Conservation (phyloP, 2,329 filamentous ascomycete genomes). For the Arthrinium phaeospermum region DNA sequence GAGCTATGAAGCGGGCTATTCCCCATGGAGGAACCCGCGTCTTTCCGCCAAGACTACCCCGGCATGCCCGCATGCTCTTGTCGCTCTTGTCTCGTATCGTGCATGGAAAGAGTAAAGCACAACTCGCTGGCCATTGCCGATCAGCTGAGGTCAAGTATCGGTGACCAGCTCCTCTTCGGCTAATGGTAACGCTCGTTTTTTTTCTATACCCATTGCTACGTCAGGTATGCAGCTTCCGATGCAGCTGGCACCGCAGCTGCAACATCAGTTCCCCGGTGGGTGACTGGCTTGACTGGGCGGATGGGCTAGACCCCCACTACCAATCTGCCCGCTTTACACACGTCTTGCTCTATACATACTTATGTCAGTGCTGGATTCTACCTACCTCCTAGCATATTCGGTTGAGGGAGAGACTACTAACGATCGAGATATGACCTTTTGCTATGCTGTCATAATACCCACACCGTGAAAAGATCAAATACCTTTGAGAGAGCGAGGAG, state of each 20-base stretch:
- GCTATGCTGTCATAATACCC: not conserved
- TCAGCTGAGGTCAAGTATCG: slow-evolving; percentile 9
- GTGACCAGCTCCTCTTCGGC: not conserved
- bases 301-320: not conserved
- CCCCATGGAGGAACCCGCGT: slow-evolving; percentile 6
- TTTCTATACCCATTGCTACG: not conserved
- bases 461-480: not conserved
- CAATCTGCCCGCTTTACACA: not conserved
- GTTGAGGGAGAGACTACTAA: not conserved
- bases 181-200: not conserved
- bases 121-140: not conserved
- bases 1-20: not conserved
- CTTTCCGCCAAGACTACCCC: slow-evolving; percentile 9
- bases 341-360: not conserved
- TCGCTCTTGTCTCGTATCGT: slow-evolving; percentile 10
- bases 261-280: not conserved
- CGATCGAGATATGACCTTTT: not conserved
- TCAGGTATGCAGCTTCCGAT: not conserved
- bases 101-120: not conserved
- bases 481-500: not conserved
- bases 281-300: not conserved
- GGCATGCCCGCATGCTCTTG: not conserved
- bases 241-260: not conserved
- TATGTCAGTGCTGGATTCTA: not conserved
- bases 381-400: not conserved